Base-by-base conservation (phyloP, 2,329 filamentous ascomycete genomes). In the Epichloe hybrida region DNA sequence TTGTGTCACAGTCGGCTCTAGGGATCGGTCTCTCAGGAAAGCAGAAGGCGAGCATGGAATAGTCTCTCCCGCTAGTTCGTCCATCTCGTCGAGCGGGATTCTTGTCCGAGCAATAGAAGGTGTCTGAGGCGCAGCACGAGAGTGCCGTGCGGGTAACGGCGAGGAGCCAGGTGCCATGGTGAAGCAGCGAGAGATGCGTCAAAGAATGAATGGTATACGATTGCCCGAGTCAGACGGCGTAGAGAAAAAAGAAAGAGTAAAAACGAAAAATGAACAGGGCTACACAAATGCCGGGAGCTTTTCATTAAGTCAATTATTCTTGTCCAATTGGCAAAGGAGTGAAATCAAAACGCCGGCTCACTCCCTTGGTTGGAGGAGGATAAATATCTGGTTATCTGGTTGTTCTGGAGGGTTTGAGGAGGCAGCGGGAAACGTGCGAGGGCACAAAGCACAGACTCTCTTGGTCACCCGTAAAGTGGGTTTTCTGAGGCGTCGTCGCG, bases 11-110 rank as follows among this genome's bases (percentile, higher is more conserved):
- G 56, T 39, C 23, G 36, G 59, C 21, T 60, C 56, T 37, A 11
- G 40, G 6, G 46, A 51, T 46, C 58, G 55, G 40, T 61, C 63
- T 37, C 59, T 60, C 27, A 67, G 55, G 39, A 70, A 64, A 17
- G 63, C 65, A 12, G 66, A 61, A 1, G 69, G 69, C 4, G 69
- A 72, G 60, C 67, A 70, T 37, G 70, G 70, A 20, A 73, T 67
- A n/a, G 73, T 76, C 48, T 69, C 70, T 15, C 61, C 62, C 8
- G 66, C 67, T 20, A 73, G 61, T 53, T 75, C 72, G 50, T 75
- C 73, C 41, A 74, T 65, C 38, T 71, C 69, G 44, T 71, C 52
- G 9, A 59, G 35, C 11, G 50, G 44, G 23, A 56, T 51, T 21
- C 54, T 52, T 7, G 66, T 53, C 51, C 53, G 61, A 39, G 56